Percentiles rank a stretch among this genome's conserved stretches.
These are phyloP conservation scores for Peziza echinospora DNA, from an alignment of 495 filamentous ascomycete species.

Conservation along the genomic window DNA sequence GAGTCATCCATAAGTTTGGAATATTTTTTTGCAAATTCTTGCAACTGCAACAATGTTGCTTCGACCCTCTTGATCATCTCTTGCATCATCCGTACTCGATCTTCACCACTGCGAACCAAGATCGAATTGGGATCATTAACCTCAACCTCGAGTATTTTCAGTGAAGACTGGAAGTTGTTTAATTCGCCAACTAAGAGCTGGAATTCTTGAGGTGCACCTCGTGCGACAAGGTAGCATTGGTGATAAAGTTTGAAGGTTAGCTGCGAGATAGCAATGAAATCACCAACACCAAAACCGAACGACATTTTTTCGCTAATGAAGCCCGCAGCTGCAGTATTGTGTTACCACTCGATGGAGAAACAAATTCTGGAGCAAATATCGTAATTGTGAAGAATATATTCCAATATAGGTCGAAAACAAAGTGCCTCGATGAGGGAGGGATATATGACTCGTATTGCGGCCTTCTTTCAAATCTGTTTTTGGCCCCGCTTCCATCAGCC, in stretches of 20 bases:
- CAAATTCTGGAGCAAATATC: no score
- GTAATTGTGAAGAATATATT: no score
- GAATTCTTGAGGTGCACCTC: slow-evolving; percentile 18
- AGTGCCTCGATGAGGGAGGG: no score
- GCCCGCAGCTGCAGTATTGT: no score
- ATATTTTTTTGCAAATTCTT: slow-evolving; percentile 13
- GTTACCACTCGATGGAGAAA: no score
- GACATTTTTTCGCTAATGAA: no score
- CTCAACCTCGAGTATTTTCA: slow-evolving; percentile 17
- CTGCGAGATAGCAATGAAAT: slow-evolving; percentile 16
- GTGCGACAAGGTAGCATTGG: slow-evolving; percentile 7
- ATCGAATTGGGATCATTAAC: slow-evolving; percentile 12
- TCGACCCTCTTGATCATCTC: slow-evolving; percentile 10
- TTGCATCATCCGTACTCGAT: slow-evolving; percentile 15
- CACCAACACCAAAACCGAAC: slow-evolving; percentile 19
- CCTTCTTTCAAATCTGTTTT: no score
- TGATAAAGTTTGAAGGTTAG: slow-evolving; percentile 16
- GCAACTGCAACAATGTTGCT: slow-evolving; percentile 12
- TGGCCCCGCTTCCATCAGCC: no score
- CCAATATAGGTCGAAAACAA: no score
- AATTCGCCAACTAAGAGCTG: slow-evolving; percentile 12
- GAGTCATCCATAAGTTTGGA: slow-evolving; percentile 7
- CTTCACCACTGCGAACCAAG: slow-evolving; percentile 9
- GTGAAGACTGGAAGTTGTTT: slow-evolving; percentile 9
- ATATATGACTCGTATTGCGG: no score